Conservation (phyloP, 805 yeast species). For the Candida sakaeoensis region DNA sequence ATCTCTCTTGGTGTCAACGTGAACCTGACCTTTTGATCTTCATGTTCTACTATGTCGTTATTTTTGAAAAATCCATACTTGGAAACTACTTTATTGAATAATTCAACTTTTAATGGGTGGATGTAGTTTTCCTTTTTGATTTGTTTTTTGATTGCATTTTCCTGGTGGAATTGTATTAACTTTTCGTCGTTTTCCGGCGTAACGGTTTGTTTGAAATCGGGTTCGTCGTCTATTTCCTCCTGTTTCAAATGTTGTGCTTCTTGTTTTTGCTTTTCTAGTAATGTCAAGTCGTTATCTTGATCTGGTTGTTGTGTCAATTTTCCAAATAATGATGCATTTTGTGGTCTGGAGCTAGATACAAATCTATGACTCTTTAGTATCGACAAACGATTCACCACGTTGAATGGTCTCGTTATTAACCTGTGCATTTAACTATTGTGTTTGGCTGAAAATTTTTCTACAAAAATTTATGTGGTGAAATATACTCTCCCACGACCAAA, state of each 20-base stretch:
- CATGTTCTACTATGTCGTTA: constrained; percentile 42
- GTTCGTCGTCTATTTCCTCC: neutral
- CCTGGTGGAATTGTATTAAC: constrained; percentile 49
- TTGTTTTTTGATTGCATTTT: constrained; percentile 38
- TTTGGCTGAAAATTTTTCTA: constrained; percentile 1
- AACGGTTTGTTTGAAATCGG: constrained; percentile 12
- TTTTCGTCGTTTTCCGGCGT: constrained; percentile 29
- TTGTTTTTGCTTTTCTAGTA: constrained; percentile 4
- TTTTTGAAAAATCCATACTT: constrained; percentile 69
- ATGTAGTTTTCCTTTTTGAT: constrained; percentile 52
- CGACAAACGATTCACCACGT: neutral
- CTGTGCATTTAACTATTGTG: too few species aligned
- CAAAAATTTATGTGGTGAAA: too few species aligned
- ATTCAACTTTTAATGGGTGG: constrained; percentile 65
- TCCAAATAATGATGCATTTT: constrained; percentile 1
- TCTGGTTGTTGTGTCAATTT: constrained; percentile 5
- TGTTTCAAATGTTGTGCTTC: neutral
- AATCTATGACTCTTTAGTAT: constrained; percentile 4
- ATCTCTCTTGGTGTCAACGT: constrained; percentile 61
- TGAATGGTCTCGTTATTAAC: neutral
- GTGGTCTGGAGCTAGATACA: neutral
- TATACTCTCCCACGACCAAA: too few species aligned
- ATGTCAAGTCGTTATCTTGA: neutral
- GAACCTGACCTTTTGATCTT: constrained; percentile 52
- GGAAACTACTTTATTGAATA: constrained; percentile 60